Percentiles rank a stretch among this genome's conserved stretches.
phyloP scores from a whole-genome alignment of 495 filamentous ascomycete genomes.

The Penicillium verhagenii region DNA sequence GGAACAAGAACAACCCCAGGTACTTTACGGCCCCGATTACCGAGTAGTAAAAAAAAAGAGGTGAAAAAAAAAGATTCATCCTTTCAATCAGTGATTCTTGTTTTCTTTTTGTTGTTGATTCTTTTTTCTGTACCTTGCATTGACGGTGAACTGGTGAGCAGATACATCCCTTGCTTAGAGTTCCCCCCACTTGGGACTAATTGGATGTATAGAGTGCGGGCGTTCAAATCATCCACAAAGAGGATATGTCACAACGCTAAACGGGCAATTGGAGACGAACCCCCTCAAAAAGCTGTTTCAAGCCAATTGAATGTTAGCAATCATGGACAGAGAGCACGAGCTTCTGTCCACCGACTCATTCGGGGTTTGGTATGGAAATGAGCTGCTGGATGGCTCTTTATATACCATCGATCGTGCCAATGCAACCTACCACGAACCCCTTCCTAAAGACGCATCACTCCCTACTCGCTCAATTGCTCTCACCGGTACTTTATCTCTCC shows the following conservation, averaged over 20 bases:
- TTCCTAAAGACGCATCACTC: conserved; percentile 20
- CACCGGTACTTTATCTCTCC: conserved; percentile 30
- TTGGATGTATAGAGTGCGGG: conserved; percentile 19
- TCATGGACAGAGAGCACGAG: conserved; percentile 11
- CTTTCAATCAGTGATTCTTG: background rate
- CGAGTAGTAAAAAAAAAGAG: background rate
- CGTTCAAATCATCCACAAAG: conserved; percentile 11
- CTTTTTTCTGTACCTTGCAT: conserved; percentile 16
- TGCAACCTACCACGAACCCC: conserved; percentile 20
- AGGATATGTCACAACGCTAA: conserved; percentile 23
- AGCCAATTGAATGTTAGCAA: background rate
- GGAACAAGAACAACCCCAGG: too few species aligned
- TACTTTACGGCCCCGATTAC: background rate
- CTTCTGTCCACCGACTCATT: conserved; percentile 8
- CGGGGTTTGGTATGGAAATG: conserved; percentile 10
- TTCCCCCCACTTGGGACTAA: conserved; percentile 13
- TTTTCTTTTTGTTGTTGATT: background rate
- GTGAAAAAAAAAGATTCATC: background rate
- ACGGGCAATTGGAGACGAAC: conserved; percentile 10
- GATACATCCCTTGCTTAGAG: conserved; percentile 18
- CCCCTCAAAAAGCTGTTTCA: conserved; percentile 4
- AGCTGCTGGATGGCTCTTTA: conserved; percentile 24
- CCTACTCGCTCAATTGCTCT: conserved; percentile 24
- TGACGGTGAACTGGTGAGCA: conserved; percentile 13
- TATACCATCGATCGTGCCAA: conserved; percentile 15